Base-by-base conservation (phyloP, 352 stramenopile genomes). In the Globisporangium barbulae region DNA sequence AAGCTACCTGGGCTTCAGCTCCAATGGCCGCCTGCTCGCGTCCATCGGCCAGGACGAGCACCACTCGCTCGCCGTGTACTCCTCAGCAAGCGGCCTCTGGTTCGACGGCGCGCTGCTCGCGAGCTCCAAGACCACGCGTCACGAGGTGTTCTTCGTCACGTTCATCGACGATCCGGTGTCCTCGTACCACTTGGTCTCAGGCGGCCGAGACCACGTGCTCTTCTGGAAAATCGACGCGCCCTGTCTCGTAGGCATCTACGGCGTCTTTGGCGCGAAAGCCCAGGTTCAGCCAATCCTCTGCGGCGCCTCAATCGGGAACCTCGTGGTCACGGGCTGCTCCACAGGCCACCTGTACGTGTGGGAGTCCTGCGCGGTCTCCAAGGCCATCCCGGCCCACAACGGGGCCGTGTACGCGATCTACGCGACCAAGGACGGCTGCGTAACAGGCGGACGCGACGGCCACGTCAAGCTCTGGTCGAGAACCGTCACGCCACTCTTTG, bases 301-400 rank as follows among this genome's bases (percentile, higher is more conserved):
- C 31, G 85, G 81, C 1, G 74, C 67, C 0, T 87, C 81, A 3
- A 74, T 94, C 44, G 81, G 78, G 6, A 71, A 59, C 10, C 52
- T 78, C 19, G 67, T 87, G 0, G 69, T 89, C 52, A 94, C 85
- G 4, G 81, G 83, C 28, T 83, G 74, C 8, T 72, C 74, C 13
- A 88, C 81, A 0, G 85, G 85, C 3, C 85, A 92, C 50, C 55
- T 94, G 13, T 91, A 91, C 56, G 71, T 78, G 37, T 94, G 85
- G 85, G 81, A 94, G 44, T 78, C 81, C 8, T 77, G 76, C 45
- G 71, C 77, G 4, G 79, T 94, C 3, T 68, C 73, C 2, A 67
- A 73, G 35, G 81, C 78, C 7, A 58, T 94, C 13, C 83, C 85
- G n/a, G 83, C 77, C 15, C 85, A 94, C 58, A 79, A 76, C 21